Evolutionary conservation across 805 yeast genomes (phyloP).

Genomic region (Candida methanosorbosa): DNA sequence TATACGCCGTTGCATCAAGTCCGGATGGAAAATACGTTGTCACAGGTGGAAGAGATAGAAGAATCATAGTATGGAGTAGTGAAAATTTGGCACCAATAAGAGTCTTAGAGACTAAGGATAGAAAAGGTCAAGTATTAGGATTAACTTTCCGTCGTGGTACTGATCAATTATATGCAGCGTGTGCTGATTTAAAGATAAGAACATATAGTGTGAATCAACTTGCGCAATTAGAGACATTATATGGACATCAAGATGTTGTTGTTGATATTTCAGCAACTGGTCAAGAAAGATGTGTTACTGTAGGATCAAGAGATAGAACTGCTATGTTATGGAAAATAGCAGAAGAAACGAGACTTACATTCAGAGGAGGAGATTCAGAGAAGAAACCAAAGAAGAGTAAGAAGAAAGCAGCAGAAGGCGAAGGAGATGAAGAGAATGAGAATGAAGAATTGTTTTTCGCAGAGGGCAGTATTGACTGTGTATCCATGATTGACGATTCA

Average conservation of each 20-base stretch:
- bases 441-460: conserved; percentile 30
- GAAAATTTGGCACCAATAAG: conserved; percentile 70
- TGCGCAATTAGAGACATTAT: conserved; percentile 82
- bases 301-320: conserved; percentile 90
- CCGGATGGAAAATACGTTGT: conserved; percentile 85
- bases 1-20: conserved; percentile 71
- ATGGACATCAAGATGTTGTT: conserved; percentile 92
- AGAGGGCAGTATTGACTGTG: conserved; percentile 89
- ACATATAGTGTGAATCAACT: conserved; percentile 79
- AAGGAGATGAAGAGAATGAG: conserved; percentile 17
- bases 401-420: conserved; percentile 23
- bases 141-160: conserved; percentile 71
- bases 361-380: conserved; percentile 75
- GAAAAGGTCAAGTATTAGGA: conserved; percentile 64
- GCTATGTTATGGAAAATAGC: conserved; percentile 96
- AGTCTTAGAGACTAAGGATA: conserved; percentile 66
- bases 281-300: conserved; percentile 90
- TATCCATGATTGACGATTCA: conserved; percentile 84
- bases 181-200: conserved; percentile 86
- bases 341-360: conserved; percentile 89
- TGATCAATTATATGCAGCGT: conserved; percentile 84
- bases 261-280: conserved; percentile 73
- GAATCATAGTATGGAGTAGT: conserved; percentile 78
- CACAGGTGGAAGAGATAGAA: conserved; percentile 82
- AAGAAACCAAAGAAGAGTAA: conserved; percentile 27